These are phyloP conservation scores for Colletotrichum destructivum DNA, from an alignment of 2,329 filamentous ascomycete genomes.

Conservation along the genomic window DNA sequence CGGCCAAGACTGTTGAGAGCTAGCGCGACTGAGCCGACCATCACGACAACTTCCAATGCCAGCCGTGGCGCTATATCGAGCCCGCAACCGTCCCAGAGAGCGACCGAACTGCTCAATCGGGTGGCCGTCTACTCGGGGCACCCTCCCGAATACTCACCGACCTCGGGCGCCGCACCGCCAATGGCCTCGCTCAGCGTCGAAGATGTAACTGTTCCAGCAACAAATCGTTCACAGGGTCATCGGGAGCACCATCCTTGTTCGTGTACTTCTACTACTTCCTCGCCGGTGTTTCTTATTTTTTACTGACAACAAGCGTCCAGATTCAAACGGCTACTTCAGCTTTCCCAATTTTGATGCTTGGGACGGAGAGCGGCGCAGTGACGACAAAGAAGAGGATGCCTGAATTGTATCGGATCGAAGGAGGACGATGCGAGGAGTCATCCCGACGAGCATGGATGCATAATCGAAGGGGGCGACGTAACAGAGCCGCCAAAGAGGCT, in stretches of 20 bases:
- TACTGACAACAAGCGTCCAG: constrained; percentile 27
- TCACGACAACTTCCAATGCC: constrained; percentile 67
- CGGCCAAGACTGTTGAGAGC: constrained; percentile 70
- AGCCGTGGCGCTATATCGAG: constrained; percentile 66
- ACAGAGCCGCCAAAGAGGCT: background rate
- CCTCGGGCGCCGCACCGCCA: constrained; percentile 52
- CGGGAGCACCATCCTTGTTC: constrained; percentile 33
- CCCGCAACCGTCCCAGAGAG: constrained; percentile 64
- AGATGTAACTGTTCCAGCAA: constrained; percentile 49
- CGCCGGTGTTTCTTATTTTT: background rate
- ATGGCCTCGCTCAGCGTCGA: constrained; percentile 54
- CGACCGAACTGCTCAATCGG: constrained; percentile 69
- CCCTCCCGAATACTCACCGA: constrained; percentile 34
- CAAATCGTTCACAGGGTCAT: constrained; percentile 37
- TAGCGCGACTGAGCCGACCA: constrained; percentile 70
- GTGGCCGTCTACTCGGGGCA: constrained; percentile 63
- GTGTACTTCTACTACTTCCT: constrained; percentile 6
- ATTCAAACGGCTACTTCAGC: constrained; percentile 73
- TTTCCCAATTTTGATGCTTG: constrained; percentile 82
- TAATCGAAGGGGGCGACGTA: background rate
- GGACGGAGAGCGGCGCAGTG: constrained; percentile 62
- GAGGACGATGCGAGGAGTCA: background rate
- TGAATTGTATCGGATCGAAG: background rate
- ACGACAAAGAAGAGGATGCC: constrained; percentile 53
- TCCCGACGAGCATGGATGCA: background rate